A percentile compares a stretch with the other conserved stretches of the same genome.
These are phyloP conservation scores for Plenodomus biglobosus DNA, from an alignment of 2,329 filamentous ascomycete genomes.

Conservation along the genomic window DNA sequence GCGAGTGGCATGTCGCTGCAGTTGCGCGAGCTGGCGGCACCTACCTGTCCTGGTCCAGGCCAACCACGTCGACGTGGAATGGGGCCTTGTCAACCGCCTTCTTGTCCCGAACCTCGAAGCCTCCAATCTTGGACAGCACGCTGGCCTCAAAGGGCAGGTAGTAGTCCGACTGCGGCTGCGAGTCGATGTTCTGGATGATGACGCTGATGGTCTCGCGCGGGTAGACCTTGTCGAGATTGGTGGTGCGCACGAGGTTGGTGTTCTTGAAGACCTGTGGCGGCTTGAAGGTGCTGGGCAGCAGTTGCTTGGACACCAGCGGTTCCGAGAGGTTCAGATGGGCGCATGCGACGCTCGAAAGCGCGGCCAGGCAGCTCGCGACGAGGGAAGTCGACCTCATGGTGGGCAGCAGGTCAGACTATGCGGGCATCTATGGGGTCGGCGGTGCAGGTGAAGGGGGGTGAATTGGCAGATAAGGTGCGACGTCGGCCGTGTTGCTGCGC, in stretches of 20 bases:
- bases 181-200: slow-evolving; percentile 85
- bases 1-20: not conserved
- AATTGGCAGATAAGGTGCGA: slow-evolving; percentile 1
- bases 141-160: slow-evolving; percentile 81
- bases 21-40: not conserved
- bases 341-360: slow-evolving; percentile 61
- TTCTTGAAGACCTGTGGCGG: slow-evolving; percentile 94
- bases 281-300: slow-evolving; percentile 63
- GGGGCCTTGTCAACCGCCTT: slow-evolving; percentile 69
- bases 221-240: slow-evolving; percentile 92
- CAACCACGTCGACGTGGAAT: slow-evolving; percentile 70
- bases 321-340: slow-evolving; percentile 62
- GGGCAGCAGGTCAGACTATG: slow-evolving; percentile 32
- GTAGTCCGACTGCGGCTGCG: slow-evolving; percentile 81
- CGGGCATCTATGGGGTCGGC: slow-evolving; percentile 35
- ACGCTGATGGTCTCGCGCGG: slow-evolving; percentile 89
- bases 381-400: slow-evolving; percentile 46
- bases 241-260: slow-evolving; percentile 82
- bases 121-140: slow-evolving; percentile 75
- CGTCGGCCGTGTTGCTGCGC: slow-evolving; percentile 8
- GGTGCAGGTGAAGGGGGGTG: slow-evolving; percentile 6
- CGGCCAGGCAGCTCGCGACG: slow-evolving; percentile 51
- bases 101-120: slow-evolving; percentile 89
- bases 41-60: slow-evolving; percentile 58
- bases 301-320: slow-evolving; percentile 55